Conservation (phyloP, 176 grass and related monocot genomes). For the Hyparrhenia diplandra region DNA sequence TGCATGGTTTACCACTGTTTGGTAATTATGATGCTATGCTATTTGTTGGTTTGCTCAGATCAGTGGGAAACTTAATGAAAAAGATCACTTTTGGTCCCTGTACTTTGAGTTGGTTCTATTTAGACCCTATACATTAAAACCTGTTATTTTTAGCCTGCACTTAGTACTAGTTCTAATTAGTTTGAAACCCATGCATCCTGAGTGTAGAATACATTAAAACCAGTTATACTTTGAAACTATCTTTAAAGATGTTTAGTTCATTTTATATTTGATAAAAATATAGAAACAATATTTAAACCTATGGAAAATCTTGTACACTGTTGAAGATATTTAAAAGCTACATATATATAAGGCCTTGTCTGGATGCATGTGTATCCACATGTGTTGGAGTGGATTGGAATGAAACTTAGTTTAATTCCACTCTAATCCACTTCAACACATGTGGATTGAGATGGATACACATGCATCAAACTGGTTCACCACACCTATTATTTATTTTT, state of each 20-base stretch:
- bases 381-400: too few relatives aligned
- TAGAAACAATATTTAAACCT: background rate
- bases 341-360: too few relatives aligned
- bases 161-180: background rate
- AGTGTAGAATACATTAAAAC: background rate
- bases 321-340: background rate
- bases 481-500: background rate
- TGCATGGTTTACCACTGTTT: background rate
- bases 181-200: background rate
- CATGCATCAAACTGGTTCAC: too few relatives aligned
- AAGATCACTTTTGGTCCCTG: background rate
- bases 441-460: too few relatives aligned
- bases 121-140: too few relatives aligned
- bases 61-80: background rate
- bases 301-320: background rate
- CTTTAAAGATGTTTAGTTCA: background rate
- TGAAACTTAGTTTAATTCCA: too few relatives aligned
- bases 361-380: too few relatives aligned
- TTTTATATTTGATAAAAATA: background rate
- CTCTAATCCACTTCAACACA: too few relatives aligned
- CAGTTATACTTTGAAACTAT: background rate
- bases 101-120: too few relatives aligned
- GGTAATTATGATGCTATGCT: background rate
- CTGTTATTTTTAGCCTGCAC: background rate
- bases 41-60: background rate